These are phyloP conservation scores for Hyphopichia khmerensis DNA, from an alignment of 1,139 yeast genomes.

Conservation along the genomic window DNA sequence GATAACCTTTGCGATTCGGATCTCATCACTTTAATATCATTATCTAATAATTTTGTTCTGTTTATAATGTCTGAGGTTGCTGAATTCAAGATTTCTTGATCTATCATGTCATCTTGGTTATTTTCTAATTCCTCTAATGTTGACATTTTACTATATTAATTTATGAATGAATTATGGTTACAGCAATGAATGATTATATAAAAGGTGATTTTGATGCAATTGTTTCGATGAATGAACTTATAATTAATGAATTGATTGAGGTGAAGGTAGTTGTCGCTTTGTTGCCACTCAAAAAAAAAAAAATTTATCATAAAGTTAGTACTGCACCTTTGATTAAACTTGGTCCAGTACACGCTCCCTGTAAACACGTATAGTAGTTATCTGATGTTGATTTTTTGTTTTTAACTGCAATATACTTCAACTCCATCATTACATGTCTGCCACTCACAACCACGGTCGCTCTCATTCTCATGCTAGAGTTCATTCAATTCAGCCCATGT, in stretches of 20 bases:
- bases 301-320: not conserved
- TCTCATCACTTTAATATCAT: conserved; percentile 93
- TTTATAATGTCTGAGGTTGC: conserved; percentile 83
- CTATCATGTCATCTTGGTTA: conserved; percentile 53
- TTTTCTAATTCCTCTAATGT: conserved; percentile 68
- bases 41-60: conserved; percentile 84
- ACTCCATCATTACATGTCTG: not conserved
- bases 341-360: not conserved
- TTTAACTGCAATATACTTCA: no score
- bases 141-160: conserved; percentile 44
- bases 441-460: not conserved
- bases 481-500: conserved; percentile 1
- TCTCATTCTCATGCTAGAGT: conserved; percentile 1
- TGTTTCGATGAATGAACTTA: not conserved
- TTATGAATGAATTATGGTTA: no score
- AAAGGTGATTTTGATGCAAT: no score
- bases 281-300: conserved; percentile 1
- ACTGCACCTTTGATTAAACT: not conserved
- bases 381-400: not conserved
- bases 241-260: not conserved
- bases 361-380: not conserved
- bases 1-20: conserved; percentile 87
- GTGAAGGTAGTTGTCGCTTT: not conserved
- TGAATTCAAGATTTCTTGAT: conserved; percentile 75
- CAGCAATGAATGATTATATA: no score